Base-by-base conservation (phyloP, 1,284 basidiomycete genomes). In the Apiotrichum laibachii region DNA sequence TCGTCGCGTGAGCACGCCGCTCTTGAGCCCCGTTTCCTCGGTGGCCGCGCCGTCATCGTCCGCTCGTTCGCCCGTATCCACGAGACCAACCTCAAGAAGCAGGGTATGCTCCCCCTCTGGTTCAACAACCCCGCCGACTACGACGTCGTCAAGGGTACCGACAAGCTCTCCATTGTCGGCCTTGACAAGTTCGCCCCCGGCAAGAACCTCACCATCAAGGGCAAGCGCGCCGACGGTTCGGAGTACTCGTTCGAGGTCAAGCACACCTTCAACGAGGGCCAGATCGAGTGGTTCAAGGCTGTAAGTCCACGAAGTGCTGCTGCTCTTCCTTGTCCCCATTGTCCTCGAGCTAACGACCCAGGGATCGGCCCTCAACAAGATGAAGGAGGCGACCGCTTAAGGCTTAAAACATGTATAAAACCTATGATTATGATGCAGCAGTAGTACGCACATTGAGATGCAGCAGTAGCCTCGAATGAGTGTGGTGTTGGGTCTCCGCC, bases 1-100 rank as follows among this genome's bases (percentile, higher is more conserved):
- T 96, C 92, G 37, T 96, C 93, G 61, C 91, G 94, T 80, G 93
- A 98, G 81, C 94, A 96, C 82, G 95, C 94, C 70, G 95, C 94
- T 58, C 88, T 98, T 58, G 93, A 98, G 83, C 94, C 95, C 50
- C 89, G 95, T 62, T 98, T 88, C 87, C 88, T 98, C 66, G 94
- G 94, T 73, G 94, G 92, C 70, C 83, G 89, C 61, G 95, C 95
- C 50, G 90, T 98, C 82, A 95, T 99, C 79, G 88, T 88, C 73
- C 87, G 92, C 75, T 92, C 89, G 42, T 96, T 96, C 79, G 94
- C 94, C 52, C 91, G 94, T 82, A 97, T 98, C 81, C 94, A 97
- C 83, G 92, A 97, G 85, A 81, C 81, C 77, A 96, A 96, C 85
- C 83, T 95, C 84, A 95, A 95, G 88, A 96, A 77, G 67, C 75